Evolutionary conservation across 2,329 filamentous ascomycete species (phyloP), one percentile per base, ranked within the genome.

Genomic region (Lecanicillium sp.): DNA sequence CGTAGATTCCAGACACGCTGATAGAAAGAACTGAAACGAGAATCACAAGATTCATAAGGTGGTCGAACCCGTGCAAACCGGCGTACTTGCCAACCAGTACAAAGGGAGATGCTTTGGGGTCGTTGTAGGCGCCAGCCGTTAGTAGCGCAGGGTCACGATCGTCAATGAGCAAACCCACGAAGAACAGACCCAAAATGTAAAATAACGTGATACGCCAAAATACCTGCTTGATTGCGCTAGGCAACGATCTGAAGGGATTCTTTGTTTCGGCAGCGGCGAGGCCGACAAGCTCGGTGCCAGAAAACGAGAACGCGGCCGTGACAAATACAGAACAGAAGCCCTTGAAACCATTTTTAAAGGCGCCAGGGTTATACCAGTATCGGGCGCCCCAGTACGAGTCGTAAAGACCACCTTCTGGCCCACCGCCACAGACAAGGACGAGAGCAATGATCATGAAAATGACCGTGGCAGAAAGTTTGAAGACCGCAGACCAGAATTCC

Each of bases 151-250:
- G 27, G 27, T 76, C 71, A 16, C 63, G 54, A 36, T 65, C 68
- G 37, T 58, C 55, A 28, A 75, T 58, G 5, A 75, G 53, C 5
- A 76, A 59, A 12, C 71, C 71, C 13, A 74, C 64, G 9, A 74
- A 67, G 37, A 70, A 61, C 12, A 75, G 61, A 27, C 69, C 69
- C 3, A 75, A 57, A 33, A 75, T 57, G 45, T 75, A 75, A 46
- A 75, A 75, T 44, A 74, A 53, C 0, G 67, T 71, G 43, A 75
- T 74, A 47, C 71, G 68, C 70, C 71, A 75, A 42, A 75, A 75
- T 22, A 75, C 85, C 55, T 94, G 87, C 64, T 92, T 94, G 51
- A 90, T 80, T 5, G 88, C 88, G 2, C 78, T 80, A 0, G 88
- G 88, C 2, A 95, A 71, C 0, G 81, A 75, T 53, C 84, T 80